Evolutionary conservation across 306 rosid species (phyloP).

Genomic region (Trichosanthes truncata): DNA sequence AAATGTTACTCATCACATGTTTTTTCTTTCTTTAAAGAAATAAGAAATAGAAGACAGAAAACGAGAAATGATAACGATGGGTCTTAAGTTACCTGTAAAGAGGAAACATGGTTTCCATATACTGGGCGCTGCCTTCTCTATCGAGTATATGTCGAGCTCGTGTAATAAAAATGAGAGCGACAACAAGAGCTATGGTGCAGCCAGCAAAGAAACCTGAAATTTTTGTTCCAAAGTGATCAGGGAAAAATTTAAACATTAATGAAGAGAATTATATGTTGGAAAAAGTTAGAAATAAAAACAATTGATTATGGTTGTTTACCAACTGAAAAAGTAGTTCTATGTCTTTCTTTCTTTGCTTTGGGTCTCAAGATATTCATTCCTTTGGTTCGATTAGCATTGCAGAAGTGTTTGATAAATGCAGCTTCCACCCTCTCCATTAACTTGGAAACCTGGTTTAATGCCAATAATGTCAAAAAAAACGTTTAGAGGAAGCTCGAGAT

Average conservation of each 20-base stretch:
- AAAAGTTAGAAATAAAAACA: neutral
- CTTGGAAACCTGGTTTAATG: conserved; percentile 22
- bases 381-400: conserved; percentile 49
- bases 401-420: conserved; percentile 46
- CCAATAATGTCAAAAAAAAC: neutral
- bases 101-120: conserved; percentile 70
- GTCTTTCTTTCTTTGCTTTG: conserved; percentile 45
- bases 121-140: conserved; percentile 17
- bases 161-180: conserved; percentile 39
- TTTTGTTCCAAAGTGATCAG: neutral
- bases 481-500: neutral
- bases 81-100: conserved; percentile 40
- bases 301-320: conserved; percentile 23
- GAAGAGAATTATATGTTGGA: neutral
- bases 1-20: neutral
- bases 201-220: conserved; percentile 58
- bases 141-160: conserved; percentile 27
- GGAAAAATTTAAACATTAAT: neutral
- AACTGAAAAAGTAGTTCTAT: conserved; percentile 44
- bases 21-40: neutral
- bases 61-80: neutral
- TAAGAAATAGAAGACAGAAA: neutral
- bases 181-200: conserved; percentile 37
- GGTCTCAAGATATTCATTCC: conserved; percentile 56
- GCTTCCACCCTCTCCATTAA: conserved; percentile 41